A percentile compares a stretch with the other conserved stretches of the same genome.
Conservation (phyloP, 768 basidiomycete species). For the Agaricus blazei region DNA sequence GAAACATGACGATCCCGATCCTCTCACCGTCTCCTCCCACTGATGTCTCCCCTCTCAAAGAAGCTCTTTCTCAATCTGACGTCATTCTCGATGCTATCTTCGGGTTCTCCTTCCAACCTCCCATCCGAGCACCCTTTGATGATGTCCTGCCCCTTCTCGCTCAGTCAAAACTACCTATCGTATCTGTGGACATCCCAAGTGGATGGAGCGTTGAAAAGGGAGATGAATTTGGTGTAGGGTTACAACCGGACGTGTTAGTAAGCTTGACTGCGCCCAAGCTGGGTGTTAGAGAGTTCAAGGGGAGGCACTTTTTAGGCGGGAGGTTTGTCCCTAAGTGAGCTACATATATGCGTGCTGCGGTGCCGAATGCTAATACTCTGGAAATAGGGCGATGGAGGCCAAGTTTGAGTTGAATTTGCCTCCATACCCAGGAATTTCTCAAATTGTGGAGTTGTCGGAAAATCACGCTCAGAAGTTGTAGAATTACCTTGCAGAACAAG, state of each 20-base stretch:
- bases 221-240: slow-evolving; percentile 44
- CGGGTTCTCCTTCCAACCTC: slow-evolving; percentile 94
- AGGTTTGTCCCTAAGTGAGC: slow-evolving; percentile 86
- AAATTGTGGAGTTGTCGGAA: slow-evolving; percentile 75
- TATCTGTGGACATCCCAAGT: slow-evolving; percentile 94
- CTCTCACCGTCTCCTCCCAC: slow-evolving; percentile 39
- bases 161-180: slow-evolving; percentile 67
- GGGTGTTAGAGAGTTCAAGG: slow-evolving; percentile 72
- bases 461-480: slow-evolving; percentile 6
- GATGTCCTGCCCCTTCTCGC: slow-evolving; percentile 62
- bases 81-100: slow-evolving; percentile 95
- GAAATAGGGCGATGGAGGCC: slow-evolving; percentile 58
- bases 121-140: slow-evolving; percentile 87
- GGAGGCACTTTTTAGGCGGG: slow-evolving; percentile 90
- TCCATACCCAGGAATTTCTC: slow-evolving; percentile 69
- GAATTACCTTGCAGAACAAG: background rate
- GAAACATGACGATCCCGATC: slow-evolving; percentile 81
- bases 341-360: background rate
- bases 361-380: background rate
- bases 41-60: slow-evolving; percentile 39
- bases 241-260: slow-evolving; percentile 76
- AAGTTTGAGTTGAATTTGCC: slow-evolving; percentile 80
- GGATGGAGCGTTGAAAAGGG: slow-evolving; percentile 95
- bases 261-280: slow-evolving; percentile 94
- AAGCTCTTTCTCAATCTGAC: slow-evolving; percentile 57